Base-by-base conservation (phyloP, 371 early-diverging fungal species). In the Dentiscutata heterogama region DNA sequence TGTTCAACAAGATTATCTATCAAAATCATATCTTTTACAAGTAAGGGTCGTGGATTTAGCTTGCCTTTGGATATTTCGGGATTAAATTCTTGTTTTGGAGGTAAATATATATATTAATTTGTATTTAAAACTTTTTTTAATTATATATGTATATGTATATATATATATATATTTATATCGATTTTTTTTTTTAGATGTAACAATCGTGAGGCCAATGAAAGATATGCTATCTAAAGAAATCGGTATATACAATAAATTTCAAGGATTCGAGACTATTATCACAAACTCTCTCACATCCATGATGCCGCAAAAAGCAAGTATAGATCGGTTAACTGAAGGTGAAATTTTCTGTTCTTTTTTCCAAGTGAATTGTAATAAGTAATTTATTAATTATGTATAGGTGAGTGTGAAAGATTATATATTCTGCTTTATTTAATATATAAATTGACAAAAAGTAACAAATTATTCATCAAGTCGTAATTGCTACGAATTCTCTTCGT, bases 1-100 rank as follows among this genome's bases (percentile, higher is more conserved):
- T 93, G 93, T 56, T 90, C 95, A 7, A 96, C 96, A 22, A 89
- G 94, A 39, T 89, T 96, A 22, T 96, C 97, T 0, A 91, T 94
- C 65, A 93, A 92, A 77, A 92, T 94, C 73, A 93, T 98, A 56
- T 86, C 95, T 0, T 86, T 91, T 81, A 95, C 95, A 8, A 90
- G 93, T 63, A 93, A 95, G 74, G 98, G 98, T 1, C 92, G 96
- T 35, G 98, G 98, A 20, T 94, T 94, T 83, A 93, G 92, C 50
- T 84, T 96, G 27, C 95, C 98, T 7, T 86, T 93, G 25, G 96
- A 96, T 67, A 89, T 94, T 4, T 90, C 94, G 1, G 86, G 90
- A 7, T 93, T 94, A 74, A 87, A 90, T 22, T 79, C 76, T n/a
- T 88, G 84, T 85, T 77, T 83, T 74, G 67, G 86, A 83, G 90